Conservation (phyloP, 2,329 filamentous ascomycete species). For the Beauveria bassiana region DNA sequence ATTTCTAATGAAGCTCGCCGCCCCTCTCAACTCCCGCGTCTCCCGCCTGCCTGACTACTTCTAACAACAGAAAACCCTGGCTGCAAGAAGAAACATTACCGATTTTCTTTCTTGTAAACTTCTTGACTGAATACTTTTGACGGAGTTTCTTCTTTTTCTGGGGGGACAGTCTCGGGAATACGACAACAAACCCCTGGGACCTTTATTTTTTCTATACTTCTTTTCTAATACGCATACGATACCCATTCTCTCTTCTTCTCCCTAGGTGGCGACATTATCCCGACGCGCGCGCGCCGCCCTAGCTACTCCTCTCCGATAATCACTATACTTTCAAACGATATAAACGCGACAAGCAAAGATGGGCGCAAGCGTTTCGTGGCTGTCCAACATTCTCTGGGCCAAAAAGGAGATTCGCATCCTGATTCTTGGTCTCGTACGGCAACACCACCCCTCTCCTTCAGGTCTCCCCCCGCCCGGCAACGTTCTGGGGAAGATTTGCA, state of each 20-base stretch:
- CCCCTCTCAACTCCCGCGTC: background rate
- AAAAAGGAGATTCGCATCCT: constrained; percentile 98
- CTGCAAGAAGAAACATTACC: background rate
- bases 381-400: constrained; percentile 69
- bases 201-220: background rate
- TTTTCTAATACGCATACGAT: constrained; percentile 10
- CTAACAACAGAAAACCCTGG: background rate
- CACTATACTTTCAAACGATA: background rate
- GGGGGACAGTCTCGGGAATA: background rate
- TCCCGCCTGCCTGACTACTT: background rate
- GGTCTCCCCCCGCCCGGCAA: background rate
- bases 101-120: background rate
- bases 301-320: background rate
- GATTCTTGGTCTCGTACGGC: constrained; percentile 79
- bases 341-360: constrained; percentile 34
- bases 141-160: background rate
- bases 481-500: background rate
- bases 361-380: constrained; percentile 59
- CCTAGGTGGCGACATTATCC: background rate
- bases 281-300: background rate
- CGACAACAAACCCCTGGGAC: background rate
- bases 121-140: background rate
- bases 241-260: background rate
- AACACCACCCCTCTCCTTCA: background rate
- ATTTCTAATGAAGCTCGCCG: constrained; percentile 9